These are phyloP conservation scores for Lanzia echinophila DNA, from an alignment of 2,329 filamentous ascomycete species.

Conservation along the genomic window DNA sequence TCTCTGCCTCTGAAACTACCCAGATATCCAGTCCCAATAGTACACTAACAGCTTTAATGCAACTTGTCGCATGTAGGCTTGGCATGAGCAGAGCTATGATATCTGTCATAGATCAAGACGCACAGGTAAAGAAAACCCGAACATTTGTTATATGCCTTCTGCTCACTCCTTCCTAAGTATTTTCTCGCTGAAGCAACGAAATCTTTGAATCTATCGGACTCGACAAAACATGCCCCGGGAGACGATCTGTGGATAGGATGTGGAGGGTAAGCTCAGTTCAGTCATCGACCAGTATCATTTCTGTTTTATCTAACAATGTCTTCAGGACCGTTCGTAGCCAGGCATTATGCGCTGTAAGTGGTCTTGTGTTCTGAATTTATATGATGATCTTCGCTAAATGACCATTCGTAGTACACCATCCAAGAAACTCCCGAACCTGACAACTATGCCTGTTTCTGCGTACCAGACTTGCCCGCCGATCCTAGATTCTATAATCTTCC, in stretches of 20 bases:
- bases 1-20: constrained; percentile 1
- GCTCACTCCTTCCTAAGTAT: constrained; percentile 31
- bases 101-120: constrained; percentile 35
- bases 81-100: constrained; percentile 39
- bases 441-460: constrained; percentile 13
- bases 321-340: constrained; percentile 8
- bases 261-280: constrained; percentile 3
- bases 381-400: neutral
- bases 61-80: constrained; percentile 42
- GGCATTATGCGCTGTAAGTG: constrained; percentile 12
- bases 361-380: neutral
- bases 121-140: constrained; percentile 5
- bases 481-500: constrained; percentile 12
- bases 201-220: constrained; percentile 29
- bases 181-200: constrained; percentile 43
- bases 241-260: constrained; percentile 13
- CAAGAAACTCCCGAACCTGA: constrained; percentile 3
- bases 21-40: constrained; percentile 29
- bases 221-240: constrained; percentile 8
- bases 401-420: constrained; percentile 9
- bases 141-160: neutral
- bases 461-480: constrained; percentile 10
- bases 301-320: neutral
- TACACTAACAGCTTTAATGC: constrained; percentile 36
- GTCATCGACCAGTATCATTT: neutral